Conservation (phyloP, 2,329 filamentous ascomycete species). For the Pseudogymnoascus sp. region DNA sequence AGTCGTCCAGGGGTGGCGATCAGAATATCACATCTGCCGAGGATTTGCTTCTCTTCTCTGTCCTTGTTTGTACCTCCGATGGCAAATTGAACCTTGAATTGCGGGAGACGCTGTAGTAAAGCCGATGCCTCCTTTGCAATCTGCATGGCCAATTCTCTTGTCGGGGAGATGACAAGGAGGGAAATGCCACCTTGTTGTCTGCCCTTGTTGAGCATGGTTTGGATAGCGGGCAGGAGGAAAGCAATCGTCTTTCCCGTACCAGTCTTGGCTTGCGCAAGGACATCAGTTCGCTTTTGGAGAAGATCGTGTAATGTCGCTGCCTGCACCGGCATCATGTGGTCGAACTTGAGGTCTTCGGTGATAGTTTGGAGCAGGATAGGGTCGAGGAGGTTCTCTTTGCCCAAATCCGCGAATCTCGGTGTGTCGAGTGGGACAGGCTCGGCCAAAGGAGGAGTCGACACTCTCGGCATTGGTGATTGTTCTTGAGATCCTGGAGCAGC, state of each 20-base stretch:
- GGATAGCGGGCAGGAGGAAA: constrained; percentile 78
- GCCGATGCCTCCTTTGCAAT: constrained; percentile 66
- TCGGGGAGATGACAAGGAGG: constrained; percentile 67
- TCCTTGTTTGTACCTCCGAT: constrained; percentile 84
- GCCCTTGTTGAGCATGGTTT: constrained; percentile 48
- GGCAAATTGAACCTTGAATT: constrained; percentile 56
- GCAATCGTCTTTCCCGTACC: constrained; percentile 95
- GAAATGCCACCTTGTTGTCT: constrained; percentile 47
- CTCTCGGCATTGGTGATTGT: constrained; percentile 14
- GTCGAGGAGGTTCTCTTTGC: constrained; percentile 35
- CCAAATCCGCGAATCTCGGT: constrained; percentile 39
- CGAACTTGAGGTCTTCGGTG: constrained; percentile 62
- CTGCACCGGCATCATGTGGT: constrained; percentile 90
- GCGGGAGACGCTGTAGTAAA: constrained; percentile 23
- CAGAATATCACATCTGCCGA: constrained; percentile 66
- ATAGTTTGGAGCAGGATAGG: constrained; percentile 48
- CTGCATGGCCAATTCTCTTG: constrained; percentile 71
- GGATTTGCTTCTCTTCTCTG: constrained; percentile 57
- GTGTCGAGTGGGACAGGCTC: constrained; percentile 35
- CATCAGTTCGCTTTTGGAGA: constrained; percentile 54
- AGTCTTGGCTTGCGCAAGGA: constrained; percentile 88
- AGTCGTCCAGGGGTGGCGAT: constrained; percentile 86
- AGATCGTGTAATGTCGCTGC: constrained; percentile 71
- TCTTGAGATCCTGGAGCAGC: not conserved
- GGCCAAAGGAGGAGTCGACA: constrained; percentile 30